These are phyloP conservation scores for Vitis vinifera DNA, from an alignment of 164 flowering plant species.

Conservation along the genomic window DNA sequence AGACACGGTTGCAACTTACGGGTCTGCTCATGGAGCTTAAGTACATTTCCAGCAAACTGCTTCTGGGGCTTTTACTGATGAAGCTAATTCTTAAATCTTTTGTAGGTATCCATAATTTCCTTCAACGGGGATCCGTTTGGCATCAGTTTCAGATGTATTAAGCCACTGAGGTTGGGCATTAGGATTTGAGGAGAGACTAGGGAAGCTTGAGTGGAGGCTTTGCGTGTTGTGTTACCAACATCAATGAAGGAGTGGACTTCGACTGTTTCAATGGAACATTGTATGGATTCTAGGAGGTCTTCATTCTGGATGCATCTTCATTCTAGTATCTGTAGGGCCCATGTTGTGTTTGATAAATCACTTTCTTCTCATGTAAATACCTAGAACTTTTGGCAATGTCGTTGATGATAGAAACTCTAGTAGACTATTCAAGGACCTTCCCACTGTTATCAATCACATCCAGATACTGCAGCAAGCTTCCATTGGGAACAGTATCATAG, in stretches of 20 bases:
- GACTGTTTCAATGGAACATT: slow-evolving; percentile 83
- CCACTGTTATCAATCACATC: slow-evolving; percentile 53
- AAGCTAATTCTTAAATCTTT: too few species aligned
- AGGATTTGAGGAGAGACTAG: slow-evolving; percentile 93
- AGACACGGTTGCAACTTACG: too few species aligned
- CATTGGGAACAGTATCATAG: slow-evolving; percentile 76
- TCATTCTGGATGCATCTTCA: slow-evolving; percentile 46
- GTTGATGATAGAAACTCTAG: slow-evolving; percentile 67
- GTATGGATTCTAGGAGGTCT: slow-evolving; percentile 93
- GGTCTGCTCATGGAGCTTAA: too few species aligned
- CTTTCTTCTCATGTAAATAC: slow-evolving; percentile 60
- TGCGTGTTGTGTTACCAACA: slow-evolving; percentile 86
- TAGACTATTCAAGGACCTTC: slow-evolving; percentile 73
- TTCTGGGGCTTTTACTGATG: too few species aligned
- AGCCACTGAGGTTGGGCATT: slow-evolving; percentile 96
- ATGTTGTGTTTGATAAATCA: too few species aligned
- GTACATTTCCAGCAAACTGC: too few species aligned
- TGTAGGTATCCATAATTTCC: too few species aligned
- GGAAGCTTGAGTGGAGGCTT: slow-evolving; percentile 87
- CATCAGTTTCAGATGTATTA: slow-evolving; percentile 81
- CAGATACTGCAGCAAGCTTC: slow-evolving; percentile 66
- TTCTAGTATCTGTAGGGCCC: too few species aligned
- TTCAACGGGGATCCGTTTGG: slow-evolving; percentile 82
- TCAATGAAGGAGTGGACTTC: slow-evolving; percentile 86
- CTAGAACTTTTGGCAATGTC: slow-evolving; percentile 88